Evolutionary conservation across 495 filamentous ascomycete genomes (phyloP).

Genomic region (Pyrenula massariospora): DNA sequence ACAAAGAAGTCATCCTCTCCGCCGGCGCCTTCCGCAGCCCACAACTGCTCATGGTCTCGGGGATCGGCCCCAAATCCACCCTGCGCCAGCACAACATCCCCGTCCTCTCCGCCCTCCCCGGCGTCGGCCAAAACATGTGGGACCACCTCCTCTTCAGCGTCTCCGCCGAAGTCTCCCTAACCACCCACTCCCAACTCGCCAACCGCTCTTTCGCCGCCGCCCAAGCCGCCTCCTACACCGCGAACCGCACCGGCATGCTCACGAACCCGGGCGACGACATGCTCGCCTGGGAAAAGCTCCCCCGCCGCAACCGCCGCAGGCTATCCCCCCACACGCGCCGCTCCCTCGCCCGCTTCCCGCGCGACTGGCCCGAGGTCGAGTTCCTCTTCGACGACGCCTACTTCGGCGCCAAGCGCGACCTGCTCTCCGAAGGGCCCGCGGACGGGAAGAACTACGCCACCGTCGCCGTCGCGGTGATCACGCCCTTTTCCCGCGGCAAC

Average conservation of each 20-base stretch:
- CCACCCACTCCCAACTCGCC: conserved; percentile 7
- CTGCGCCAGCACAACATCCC: conserved; percentile 25
- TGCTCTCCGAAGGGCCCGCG: conserved; percentile 9
- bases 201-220: conserved; percentile 3
- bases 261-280: conserved; percentile 27
- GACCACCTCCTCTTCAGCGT: conserved; percentile 25
- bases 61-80: conserved; percentile 27
- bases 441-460: conserved; percentile 34
- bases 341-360: conserved; percentile 24
- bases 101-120: conserved; percentile 26
- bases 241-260: conserved; percentile 13
- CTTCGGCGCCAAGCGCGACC: conserved; percentile 6
- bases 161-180: conserved; percentile 14
- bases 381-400: conserved; percentile 20
- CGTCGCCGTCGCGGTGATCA: conserved; percentile 25
- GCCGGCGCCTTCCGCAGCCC: conserved; percentile 39
- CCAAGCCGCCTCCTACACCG: conserved; percentile 5
- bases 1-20: conserved; percentile 44
- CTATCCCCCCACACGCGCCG: conserved; percentile 12
- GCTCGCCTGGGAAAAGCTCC: conserved; percentile 40
- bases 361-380: conserved; percentile 51
- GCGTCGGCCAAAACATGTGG: conserved; percentile 36
- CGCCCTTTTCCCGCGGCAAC: conserved; percentile 42
- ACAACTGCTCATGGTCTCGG: conserved; percentile 41
- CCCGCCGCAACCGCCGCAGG: conserved; percentile 12